phyloP scores from a whole-genome alignment of 768 basidiomycete genomes.

The Boletus patriciae region DNA sequence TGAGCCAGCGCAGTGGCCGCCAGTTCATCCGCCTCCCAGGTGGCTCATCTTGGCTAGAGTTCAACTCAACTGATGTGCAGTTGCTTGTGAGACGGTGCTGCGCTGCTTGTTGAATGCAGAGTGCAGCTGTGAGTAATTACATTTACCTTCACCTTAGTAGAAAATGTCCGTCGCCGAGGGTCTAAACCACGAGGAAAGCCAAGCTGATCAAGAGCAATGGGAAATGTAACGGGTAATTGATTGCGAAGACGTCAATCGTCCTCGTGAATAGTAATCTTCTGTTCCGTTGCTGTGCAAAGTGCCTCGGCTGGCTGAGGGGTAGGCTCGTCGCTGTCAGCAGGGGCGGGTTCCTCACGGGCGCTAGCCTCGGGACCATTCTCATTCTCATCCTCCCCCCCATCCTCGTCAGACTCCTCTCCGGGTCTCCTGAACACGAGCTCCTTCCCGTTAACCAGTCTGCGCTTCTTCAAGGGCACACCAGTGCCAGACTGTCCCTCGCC shows the following conservation, averaged over 20 bases:
- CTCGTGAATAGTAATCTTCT: slow-evolving; percentile 50
- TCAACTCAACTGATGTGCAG: neutral
- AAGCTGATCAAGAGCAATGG: neutral
- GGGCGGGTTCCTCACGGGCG: slow-evolving; percentile 1
- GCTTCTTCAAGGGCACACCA: slow-evolving; percentile 66
- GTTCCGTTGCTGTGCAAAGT: slow-evolving; percentile 32
- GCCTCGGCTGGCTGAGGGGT: slow-evolving; percentile 6
- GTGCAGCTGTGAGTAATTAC: slow-evolving; percentile 3
- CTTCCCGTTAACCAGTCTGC: slow-evolving; percentile 76
- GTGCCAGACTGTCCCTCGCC: slow-evolving; percentile 25
- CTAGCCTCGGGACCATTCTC: slow-evolving; percentile 12
- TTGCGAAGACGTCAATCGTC: slow-evolving; percentile 39
- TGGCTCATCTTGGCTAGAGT: neutral
- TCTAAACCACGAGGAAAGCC: neutral
- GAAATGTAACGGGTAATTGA: neutral
- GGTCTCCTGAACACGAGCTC: slow-evolving; percentile 60
- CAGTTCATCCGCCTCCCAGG: neutral
- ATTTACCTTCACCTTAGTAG: slow-evolving; percentile 4
- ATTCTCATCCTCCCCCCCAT: slow-evolving; percentile 43
- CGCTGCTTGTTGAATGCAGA: slow-evolving; percentile 3
- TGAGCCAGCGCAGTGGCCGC: neutral
- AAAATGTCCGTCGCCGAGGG: neutral
- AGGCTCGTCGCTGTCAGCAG: slow-evolving; percentile 1
- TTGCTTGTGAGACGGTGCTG: neutral
- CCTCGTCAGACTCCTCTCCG: slow-evolving; percentile 51